Percentiles rank a stretch among this genome's conserved stretches.
These are phyloP conservation scores for Penicillium daleae DNA, from an alignment of 495 filamentous ascomycete species.

Conservation along the genomic window DNA sequence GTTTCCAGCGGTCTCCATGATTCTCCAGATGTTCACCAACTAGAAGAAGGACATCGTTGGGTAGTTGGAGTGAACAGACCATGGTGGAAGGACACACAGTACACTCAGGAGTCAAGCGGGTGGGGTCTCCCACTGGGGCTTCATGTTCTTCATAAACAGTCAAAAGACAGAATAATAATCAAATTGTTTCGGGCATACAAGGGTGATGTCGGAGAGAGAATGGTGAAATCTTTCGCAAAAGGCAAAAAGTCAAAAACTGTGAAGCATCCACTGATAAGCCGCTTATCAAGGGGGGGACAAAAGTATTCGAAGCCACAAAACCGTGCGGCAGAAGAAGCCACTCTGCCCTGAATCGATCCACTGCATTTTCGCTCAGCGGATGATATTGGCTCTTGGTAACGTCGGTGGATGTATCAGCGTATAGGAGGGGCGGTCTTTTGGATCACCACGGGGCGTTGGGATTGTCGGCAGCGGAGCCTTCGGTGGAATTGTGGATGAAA, in stretches of 20 bases:
- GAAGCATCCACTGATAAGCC: slow-evolving; percentile 2
- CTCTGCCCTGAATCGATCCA: slow-evolving; percentile 1
- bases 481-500: not conserved
- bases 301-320: not conserved
- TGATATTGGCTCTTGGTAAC: not conserved
- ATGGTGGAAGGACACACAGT: not conserved
- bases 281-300: slow-evolving; percentile 2
- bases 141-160: not conserved
- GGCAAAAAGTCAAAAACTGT: not conserved
- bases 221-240: not conserved
- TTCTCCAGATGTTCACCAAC: slow-evolving; percentile 36
- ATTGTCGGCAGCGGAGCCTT: not conserved
- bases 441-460: not conserved
- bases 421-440: not conserved
- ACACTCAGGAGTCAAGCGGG: not conserved
- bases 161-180: not conserved
- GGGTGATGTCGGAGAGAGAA: not conserved
- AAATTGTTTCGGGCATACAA: not conserved
- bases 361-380: not conserved
- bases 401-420: not conserved
- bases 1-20: slow-evolving; percentile 35
- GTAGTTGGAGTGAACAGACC: slow-evolving; percentile 13
- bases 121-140: not conserved
- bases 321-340: not conserved
- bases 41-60: slow-evolving; percentile 39